These are phyloP conservation scores for Oryza coarctata DNA, from an alignment of 176 grass and related monocot species.

Conservation along the genomic window DNA sequence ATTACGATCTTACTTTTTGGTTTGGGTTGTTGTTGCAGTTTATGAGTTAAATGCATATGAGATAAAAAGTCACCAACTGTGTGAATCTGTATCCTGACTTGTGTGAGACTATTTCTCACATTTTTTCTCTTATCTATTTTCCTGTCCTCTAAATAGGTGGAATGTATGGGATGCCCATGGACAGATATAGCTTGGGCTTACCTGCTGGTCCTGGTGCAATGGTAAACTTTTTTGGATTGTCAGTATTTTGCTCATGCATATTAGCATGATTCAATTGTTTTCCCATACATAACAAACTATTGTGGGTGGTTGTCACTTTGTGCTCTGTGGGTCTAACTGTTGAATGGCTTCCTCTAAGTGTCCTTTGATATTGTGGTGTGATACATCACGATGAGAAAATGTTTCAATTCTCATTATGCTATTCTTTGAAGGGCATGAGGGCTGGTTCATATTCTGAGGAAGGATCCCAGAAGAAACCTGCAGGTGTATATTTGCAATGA, in stretches of 20 bases:
- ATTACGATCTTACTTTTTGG: not conserved
- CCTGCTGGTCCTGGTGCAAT: conserved; percentile 51
- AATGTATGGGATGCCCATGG: conserved; percentile 77
- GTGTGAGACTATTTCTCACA: not conserved
- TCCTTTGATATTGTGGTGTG: conserved; percentile 22
- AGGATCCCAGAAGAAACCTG: conserved; percentile 71
- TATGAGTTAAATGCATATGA: not conserved
- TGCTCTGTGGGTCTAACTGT: not conserved
- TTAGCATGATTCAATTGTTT: conserved; percentile 7
- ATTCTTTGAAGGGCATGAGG: conserved; percentile 50
- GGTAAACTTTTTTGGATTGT: conserved; percentile 43
- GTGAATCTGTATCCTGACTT: not conserved
- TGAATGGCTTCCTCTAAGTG: not conserved
- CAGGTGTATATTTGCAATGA: conserved; percentile 42
- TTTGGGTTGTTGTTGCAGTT: not conserved
- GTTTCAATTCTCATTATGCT: not conserved
- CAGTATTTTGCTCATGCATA: not conserved
- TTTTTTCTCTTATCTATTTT: not conserved
- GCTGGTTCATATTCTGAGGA: conserved; percentile 81
- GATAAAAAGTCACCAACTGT: not conserved
- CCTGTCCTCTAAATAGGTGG: conserved; percentile 53
- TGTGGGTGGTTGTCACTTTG: not conserved
- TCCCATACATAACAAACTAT: not conserved
- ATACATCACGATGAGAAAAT: not conserved
- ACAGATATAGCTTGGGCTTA: conserved; percentile 65